phyloP scores from a whole-genome alignment of 2,329 filamentous ascomycete species.

The Microdochium nivale region DNA sequence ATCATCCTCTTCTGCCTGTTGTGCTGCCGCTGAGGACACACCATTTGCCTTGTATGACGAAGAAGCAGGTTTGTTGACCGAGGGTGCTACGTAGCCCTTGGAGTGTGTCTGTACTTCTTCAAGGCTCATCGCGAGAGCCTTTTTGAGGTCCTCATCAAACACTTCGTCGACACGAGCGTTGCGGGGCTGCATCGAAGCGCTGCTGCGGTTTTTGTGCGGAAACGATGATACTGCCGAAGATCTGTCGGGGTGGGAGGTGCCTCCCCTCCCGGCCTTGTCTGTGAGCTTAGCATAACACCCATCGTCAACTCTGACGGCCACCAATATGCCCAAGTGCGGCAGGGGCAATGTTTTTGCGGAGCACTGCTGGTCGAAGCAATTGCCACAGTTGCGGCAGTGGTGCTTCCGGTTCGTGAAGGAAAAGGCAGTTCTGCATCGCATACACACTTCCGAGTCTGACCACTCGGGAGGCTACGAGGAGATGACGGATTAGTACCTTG shows the following conservation, averaged over 20 bases:
- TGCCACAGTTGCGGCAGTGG: constrained; percentile 95
- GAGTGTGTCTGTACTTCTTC: constrained; percentile 78
- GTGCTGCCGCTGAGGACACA: constrained; percentile 21
- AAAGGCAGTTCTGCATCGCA: constrained; percentile 92
- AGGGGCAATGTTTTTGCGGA: constrained; percentile 82
- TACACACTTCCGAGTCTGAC: constrained; percentile 96
- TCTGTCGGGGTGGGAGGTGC: constrained; percentile 25
- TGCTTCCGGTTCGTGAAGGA: constrained; percentile 98
- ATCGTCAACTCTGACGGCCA: constrained; percentile 89
- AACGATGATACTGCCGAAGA: constrained; percentile 34
- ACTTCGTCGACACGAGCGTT: constrained; percentile 80
- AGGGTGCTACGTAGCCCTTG: constrained; percentile 62
- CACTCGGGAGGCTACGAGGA: constrained; percentile 78
- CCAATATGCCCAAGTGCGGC: constrained; percentile 85
- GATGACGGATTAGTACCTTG: constrained; percentile 8
- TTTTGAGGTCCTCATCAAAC: constrained; percentile 92
- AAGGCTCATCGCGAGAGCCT: constrained; percentile 90
- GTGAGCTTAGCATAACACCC: constrained; percentile 88
- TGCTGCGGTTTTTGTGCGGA: constrained; percentile 56
- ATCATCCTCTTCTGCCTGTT: constrained; percentile 73
- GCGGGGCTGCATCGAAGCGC: constrained; percentile 75
- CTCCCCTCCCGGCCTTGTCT: constrained; percentile 52
- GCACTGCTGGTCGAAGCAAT: constrained; percentile 93
- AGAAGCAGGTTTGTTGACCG: constrained; percentile 22
- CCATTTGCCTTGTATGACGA: constrained; percentile 25